Conservation (phyloP, 495 filamentous ascomycete species). For the Hyaloscypha finlandica region DNA sequence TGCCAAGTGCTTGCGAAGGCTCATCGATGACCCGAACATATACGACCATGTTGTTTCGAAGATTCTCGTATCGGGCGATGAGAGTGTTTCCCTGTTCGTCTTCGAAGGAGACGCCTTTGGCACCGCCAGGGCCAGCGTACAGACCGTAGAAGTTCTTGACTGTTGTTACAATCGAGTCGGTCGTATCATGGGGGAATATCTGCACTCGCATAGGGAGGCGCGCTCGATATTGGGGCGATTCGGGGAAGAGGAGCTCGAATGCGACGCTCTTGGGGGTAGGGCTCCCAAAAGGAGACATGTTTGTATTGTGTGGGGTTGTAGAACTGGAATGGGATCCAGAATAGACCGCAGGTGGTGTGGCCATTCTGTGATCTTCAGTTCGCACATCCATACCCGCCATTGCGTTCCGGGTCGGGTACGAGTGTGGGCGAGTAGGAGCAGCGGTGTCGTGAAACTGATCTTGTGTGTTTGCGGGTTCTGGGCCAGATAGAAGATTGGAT, state of each 20-base stretch:
- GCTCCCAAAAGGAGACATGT: slow-evolving; percentile 47
- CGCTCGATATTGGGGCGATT: slow-evolving; percentile 70
- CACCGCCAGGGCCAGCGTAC: slow-evolving; percentile 64
- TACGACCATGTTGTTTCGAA: slow-evolving; percentile 84
- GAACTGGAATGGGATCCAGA: slow-evolving; percentile 27
- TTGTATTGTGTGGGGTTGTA: slow-evolving; percentile 41
- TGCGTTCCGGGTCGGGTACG: slow-evolving; percentile 35
- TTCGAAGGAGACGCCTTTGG: slow-evolving; percentile 85
- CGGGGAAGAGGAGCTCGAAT: slow-evolving; percentile 81
- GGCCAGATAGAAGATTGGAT: slow-evolving; percentile 22
- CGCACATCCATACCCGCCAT: slow-evolving; percentile 27
- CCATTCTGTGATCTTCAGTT: slow-evolving; percentile 26
- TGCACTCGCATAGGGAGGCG: slow-evolving; percentile 88
- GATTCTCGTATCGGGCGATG: slow-evolving; percentile 94
- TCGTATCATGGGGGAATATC: slow-evolving; percentile 90
- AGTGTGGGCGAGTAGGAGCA: slow-evolving; percentile 26
- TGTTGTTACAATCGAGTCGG: slow-evolving; percentile 92
- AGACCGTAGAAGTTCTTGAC: slow-evolving; percentile 98
- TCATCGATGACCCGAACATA: slow-evolving; percentile 85
- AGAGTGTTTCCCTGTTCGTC: slow-evolving; percentile 82
- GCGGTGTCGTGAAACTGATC: slow-evolving; percentile 25
- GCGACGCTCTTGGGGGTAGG: slow-evolving; percentile 72
- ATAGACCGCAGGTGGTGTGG: slow-evolving; percentile 29
- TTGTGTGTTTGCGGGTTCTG: slow-evolving; percentile 25
- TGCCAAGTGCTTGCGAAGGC: slow-evolving; percentile 42